Evolutionary conservation across 108 stramenopile species (phyloP).

Genomic region (Fragilaria radians): DNA sequence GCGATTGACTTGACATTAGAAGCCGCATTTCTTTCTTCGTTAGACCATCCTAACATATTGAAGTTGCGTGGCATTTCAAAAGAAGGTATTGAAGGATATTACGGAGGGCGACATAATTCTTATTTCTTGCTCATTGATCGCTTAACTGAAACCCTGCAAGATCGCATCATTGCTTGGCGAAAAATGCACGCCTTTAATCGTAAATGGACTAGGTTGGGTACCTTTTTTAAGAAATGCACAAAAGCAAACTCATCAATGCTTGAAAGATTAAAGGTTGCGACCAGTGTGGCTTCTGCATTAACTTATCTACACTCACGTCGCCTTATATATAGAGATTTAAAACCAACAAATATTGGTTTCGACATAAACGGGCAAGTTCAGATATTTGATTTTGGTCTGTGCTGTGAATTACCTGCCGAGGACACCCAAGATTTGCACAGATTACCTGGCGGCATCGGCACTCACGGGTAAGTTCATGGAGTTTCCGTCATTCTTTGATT

Average conservation of each 20-base stretch:
- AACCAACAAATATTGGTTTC: no score
- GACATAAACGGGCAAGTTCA: no score
- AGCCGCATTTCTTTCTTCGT: background rate
- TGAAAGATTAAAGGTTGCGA: slow-evolving; percentile 60
- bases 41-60: background rate
- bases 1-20: background rate
- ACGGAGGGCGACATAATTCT: background rate
- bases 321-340: slow-evolving; percentile 71
- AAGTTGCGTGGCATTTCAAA: background rate
- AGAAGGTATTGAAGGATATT: background rate
- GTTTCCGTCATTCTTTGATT: no score
- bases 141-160: slow-evolving; percentile 20
- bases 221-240: slow-evolving; percentile 13
- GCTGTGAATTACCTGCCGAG: no score
- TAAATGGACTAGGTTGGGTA: slow-evolving; percentile 38
- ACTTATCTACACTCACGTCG: slow-evolving; percentile 56
- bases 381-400: no score
- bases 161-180: slow-evolving; percentile 15
- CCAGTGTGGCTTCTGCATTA: slow-evolving; percentile 64
- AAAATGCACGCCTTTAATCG: background rate
- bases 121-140: slow-evolving; percentile 43
- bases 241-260: slow-evolving; percentile 25
- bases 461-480: no score
- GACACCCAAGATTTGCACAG: no score
- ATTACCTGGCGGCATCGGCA: no score